phyloP scores from a whole-genome alignment of 2,329 filamentous ascomycete species.

The Hypoxylon sp. region DNA sequence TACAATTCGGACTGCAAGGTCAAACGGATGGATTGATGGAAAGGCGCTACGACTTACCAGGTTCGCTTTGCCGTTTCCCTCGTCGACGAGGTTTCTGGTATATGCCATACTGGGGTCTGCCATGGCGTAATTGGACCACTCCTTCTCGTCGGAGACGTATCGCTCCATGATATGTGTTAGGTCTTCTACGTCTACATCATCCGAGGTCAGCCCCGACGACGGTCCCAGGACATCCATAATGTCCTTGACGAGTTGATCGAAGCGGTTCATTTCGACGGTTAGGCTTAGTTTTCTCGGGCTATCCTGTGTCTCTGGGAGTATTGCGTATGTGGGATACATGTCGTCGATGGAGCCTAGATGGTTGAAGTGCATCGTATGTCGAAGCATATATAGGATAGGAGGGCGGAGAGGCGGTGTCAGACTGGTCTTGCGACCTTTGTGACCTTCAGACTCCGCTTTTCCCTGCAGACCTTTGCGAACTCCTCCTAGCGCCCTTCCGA shows the following conservation, averaged over 20 bases:
- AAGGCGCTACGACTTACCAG: slow-evolving; percentile 55
- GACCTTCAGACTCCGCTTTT: slow-evolving; percentile 38
- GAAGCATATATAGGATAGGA: slow-evolving; percentile 24
- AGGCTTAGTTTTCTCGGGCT: slow-evolving; percentile 15
- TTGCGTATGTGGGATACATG: slow-evolving; percentile 22
- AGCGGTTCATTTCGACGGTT: slow-evolving; percentile 58
- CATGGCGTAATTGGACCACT: slow-evolving; percentile 83
- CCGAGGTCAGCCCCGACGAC: slow-evolving; percentile 83
- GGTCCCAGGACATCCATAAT: slow-evolving; percentile 82
- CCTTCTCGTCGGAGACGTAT: slow-evolving; percentile 75
- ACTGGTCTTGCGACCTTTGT: slow-evolving; percentile 7
- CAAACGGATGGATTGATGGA: neutral
- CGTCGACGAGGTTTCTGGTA: slow-evolving; percentile 89
- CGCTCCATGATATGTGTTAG: slow-evolving; percentile 79
- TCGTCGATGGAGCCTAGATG: slow-evolving; percentile 24
- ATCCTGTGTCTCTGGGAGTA: slow-evolving; percentile 13
- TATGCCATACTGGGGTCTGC: slow-evolving; percentile 78
- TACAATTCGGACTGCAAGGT: slow-evolving; percentile 5
- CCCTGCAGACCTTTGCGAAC: slow-evolving; percentile 9
- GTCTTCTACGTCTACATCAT: slow-evolving; percentile 80
- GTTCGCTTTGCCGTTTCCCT: slow-evolving; percentile 79
- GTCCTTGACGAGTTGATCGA: slow-evolving; percentile 78
- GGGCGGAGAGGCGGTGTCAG: slow-evolving; percentile 44
- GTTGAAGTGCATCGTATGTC: slow-evolving; percentile 14
- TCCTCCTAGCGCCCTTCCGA: slow-evolving; percentile 35